phyloP scores from a whole-genome alignment of 768 basidiomycete species.

The Inosperma sp. region DNA sequence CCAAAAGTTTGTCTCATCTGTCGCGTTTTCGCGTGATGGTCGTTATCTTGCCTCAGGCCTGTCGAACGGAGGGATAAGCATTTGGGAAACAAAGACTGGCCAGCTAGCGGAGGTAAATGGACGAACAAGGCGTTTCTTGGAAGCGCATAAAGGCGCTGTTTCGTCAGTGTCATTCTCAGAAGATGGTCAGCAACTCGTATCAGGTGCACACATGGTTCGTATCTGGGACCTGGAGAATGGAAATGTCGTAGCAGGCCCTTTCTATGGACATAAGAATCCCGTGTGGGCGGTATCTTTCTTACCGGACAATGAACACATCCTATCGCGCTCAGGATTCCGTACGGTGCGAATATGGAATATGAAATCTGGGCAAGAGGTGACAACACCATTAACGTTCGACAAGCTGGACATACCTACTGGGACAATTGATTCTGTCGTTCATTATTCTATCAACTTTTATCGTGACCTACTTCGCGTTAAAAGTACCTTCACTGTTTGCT shows the following conservation, averaged over 20 bases:
- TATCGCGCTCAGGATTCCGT: constrained; percentile 8
- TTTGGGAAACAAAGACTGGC: too few species aligned
- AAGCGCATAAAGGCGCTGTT: neutral
- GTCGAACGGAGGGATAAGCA: too few species aligned
- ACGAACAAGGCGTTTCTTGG: neutral
- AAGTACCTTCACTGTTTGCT: neutral
- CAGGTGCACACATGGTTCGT: neutral
- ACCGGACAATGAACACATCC: constrained; percentile 5
- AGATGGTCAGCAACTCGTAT: neutral
- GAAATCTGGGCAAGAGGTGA: constrained; percentile 1
- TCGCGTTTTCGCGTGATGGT: too few species aligned
- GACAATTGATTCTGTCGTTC: neutral
- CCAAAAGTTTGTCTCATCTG: too few species aligned
- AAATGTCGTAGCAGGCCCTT: neutral
- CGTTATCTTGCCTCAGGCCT: too few species aligned
- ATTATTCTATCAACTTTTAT: neutral
- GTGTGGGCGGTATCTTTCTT: constrained; percentile 3
- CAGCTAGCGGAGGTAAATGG: neutral
- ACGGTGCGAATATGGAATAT: constrained; percentile 19
- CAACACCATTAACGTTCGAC: too few species aligned
- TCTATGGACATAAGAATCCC: neutral
- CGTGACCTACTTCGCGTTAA: neutral
- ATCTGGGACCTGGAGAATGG: constrained; percentile 1
- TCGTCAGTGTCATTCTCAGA: neutral
- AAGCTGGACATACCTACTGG: neutral